Conservation (phyloP, 169 alveolate species). For the Pseudocohnilembus persalinus region DNA sequence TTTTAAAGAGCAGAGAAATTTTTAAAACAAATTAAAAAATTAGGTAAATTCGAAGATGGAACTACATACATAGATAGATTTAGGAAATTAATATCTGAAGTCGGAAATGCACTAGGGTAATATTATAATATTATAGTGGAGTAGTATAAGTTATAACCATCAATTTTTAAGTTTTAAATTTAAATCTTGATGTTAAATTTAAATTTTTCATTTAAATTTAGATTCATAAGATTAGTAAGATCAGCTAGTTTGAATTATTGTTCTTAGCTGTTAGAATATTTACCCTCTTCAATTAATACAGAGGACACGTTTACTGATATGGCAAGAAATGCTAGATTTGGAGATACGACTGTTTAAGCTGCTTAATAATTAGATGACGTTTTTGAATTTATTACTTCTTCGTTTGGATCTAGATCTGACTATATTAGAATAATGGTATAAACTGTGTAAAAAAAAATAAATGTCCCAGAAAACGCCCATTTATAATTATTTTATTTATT, state of each 20-base stretch:
- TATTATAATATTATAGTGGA: constrained; percentile 45
- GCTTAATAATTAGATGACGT: constrained; percentile 59
- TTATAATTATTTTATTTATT: constrained; percentile 71
- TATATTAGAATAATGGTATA: constrained; percentile 69
- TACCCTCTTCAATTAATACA: constrained; percentile 48
- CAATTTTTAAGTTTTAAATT: too few species aligned
- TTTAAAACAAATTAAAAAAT: constrained; percentile 64
- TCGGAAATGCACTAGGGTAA: constrained; percentile 84
- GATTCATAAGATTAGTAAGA: constrained; percentile 55
- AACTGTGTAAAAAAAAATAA: constrained; percentile 62
- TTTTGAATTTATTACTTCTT: constrained; percentile 27
- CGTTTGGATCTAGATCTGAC: constrained; percentile 70
- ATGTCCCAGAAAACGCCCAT: constrained; percentile 64
- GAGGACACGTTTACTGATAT: constrained; percentile 50
- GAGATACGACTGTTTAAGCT: constrained; percentile 60
- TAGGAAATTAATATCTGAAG: constrained; percentile 76
- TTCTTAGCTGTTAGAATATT: constrained; percentile 53
- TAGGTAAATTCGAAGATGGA: constrained; percentile 77
- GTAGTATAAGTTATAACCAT: too few species aligned
- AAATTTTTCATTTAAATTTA: constrained; percentile 35
- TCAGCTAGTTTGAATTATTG: constrained; percentile 50
- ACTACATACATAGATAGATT: constrained; percentile 70
- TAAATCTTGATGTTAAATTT: too few species aligned
- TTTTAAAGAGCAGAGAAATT: constrained; percentile 75
- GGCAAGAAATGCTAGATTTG: constrained; percentile 53